These are phyloP conservation scores for Apium graveolens DNA, from an alignment of 129 eudicot species.

Conservation along the genomic window DNA sequence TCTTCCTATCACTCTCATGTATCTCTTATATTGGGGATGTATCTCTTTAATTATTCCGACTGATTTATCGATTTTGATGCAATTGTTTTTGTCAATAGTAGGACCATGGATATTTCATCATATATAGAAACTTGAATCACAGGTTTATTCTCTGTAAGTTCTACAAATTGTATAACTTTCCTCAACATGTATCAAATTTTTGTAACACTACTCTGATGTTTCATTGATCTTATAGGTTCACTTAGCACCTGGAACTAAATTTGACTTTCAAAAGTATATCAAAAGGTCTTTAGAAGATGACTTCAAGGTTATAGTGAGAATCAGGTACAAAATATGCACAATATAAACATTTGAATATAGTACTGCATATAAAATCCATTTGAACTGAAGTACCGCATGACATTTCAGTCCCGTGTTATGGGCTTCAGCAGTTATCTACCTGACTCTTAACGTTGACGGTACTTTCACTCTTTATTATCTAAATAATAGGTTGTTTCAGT, in stretches of 20 bases:
- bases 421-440: conserved; percentile 66
- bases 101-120: too few species aligned
- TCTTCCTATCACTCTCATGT: too few species aligned
- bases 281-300: conserved; percentile 91
- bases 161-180: conserved; percentile 8
- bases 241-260: conserved; percentile 79
- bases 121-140: too few species aligned
- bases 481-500: conserved; percentile 52
- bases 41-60: too few species aligned
- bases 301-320: conserved; percentile 81
- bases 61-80: too few species aligned
- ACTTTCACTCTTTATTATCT: conserved; percentile 11
- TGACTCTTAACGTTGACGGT: conserved; percentile 74
- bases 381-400: neutral
- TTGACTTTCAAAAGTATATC: conserved; percentile 85
- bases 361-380: neutral
- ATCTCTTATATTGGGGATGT: too few species aligned
- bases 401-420: conserved; percentile 66
- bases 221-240: conserved; percentile 44
- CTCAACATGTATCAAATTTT: neutral
- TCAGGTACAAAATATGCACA: conserved; percentile 44
- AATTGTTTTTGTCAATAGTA: too few species aligned
- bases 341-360: neutral
- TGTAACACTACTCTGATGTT: neutral
- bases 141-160: conserved; percentile 61